A percentile compares a stretch with the other conserved stretches of the same genome.
phyloP scores from a whole-genome alignment of 1,284 basidiomycete species.

The Leccinum subfulvum region DNA sequence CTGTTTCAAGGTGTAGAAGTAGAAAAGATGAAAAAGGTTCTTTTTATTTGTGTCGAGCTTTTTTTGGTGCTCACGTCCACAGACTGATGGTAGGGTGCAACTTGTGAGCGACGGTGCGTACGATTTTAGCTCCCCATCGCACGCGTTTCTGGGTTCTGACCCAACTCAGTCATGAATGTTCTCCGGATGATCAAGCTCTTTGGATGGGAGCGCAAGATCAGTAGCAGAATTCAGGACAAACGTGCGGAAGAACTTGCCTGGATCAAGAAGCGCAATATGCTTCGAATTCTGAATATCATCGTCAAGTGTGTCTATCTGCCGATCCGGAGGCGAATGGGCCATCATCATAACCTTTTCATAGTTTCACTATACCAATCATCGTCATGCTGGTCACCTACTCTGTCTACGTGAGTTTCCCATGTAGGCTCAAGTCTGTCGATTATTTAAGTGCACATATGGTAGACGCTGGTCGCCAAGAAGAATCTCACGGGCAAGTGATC shows the following conservation, averaged over 20 bases:
- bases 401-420: constrained; percentile 16
- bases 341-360: constrained; percentile 5
- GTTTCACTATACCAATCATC: constrained; percentile 34
- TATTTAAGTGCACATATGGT: not conserved
- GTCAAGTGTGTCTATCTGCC: constrained; percentile 2
- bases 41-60: not conserved
- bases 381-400: constrained; percentile 34
- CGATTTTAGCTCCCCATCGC: not conserved
- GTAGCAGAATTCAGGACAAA: constrained; percentile 45
- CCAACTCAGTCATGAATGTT: constrained; percentile 38
- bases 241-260: constrained; percentile 21
- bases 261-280: constrained; percentile 12
- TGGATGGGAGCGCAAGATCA: constrained; percentile 62
- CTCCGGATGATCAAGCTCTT: constrained; percentile 71
- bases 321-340: not conserved
- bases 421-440: not conserved
- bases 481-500: constrained; percentile 19
- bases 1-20: constrained; percentile 15
- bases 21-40: constrained; percentile 20
- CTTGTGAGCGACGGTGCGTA: constrained; percentile 22
- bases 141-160: constrained; percentile 1
- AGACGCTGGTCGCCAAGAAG: constrained; percentile 21
- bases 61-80: not conserved
- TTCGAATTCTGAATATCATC: constrained; percentile 17
- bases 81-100: constrained; percentile 25